These are phyloP conservation scores for Fusarium sp. DNA, from an alignment of 2,329 filamentous ascomycete genomes.

Conservation along the genomic window DNA sequence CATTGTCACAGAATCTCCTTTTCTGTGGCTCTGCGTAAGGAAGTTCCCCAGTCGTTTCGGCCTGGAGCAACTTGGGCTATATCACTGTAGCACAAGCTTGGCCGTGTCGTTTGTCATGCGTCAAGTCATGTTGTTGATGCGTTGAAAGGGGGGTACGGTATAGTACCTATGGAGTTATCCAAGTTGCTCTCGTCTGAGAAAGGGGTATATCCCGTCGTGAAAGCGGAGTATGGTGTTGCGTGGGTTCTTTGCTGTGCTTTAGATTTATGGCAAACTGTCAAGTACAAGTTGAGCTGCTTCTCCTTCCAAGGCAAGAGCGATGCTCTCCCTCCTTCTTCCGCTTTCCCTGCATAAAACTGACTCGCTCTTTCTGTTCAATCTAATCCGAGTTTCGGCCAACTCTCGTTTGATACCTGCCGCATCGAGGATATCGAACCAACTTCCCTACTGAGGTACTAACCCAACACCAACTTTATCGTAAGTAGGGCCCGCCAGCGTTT, in stretches of 20 bases:
- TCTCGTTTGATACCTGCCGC: conserved; percentile 10
- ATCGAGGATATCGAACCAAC: background rate
- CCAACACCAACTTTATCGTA: conserved; percentile 2
- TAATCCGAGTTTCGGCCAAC: background rate
- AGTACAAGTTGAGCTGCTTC: conserved; percentile 35
- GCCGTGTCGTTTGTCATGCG: conserved; percentile 23
- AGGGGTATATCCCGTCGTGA: conserved; percentile 4
- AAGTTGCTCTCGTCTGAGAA: conserved; percentile 13
- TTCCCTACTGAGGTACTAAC: background rate
- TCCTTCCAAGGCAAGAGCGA: conserved; percentile 1
- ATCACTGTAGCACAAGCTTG: conserved; percentile 38
- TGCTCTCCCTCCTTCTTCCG: background rate
- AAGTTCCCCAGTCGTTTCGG: conserved; percentile 31
- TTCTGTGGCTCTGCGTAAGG: conserved; percentile 30
- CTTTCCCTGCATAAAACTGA: background rate
- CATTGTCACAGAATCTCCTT: conserved; percentile 19
- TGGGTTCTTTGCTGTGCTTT: conserved; percentile 24
- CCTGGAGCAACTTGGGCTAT: conserved; percentile 22
- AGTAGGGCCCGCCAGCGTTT: background rate
- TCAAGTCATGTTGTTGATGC: conserved; percentile 32
- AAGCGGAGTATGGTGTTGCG: conserved; percentile 13
- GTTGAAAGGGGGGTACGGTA: background rate
- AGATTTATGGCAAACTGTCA: conserved; percentile 3
- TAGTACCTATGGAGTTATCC: conserved; percentile 4
- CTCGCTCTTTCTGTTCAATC: conserved; percentile 3